These are phyloP conservation scores for Colletotrichum filicis DNA, from an alignment of 2,329 filamentous ascomycete genomes.

Conservation along the genomic window DNA sequence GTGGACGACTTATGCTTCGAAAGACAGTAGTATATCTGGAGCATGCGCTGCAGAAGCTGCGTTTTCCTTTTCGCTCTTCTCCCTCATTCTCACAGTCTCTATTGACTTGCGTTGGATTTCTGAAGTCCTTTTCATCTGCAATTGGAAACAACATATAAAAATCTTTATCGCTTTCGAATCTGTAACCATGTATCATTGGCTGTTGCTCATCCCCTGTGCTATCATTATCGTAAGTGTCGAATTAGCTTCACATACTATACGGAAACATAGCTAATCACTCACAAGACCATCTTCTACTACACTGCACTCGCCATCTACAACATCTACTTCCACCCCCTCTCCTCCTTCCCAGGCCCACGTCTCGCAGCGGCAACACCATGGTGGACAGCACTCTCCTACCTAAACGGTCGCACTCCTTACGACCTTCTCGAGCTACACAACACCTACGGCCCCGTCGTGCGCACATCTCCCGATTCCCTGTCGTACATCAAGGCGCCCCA, in stretches of 20 bases:
- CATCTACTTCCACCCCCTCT: constrained; percentile 46
- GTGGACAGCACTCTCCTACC: constrained; percentile 12
- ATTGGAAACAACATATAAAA: no score
- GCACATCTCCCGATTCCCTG: constrained; percentile 57
- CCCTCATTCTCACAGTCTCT: background rate
- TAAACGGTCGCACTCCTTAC: constrained; percentile 36
- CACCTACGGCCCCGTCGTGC: constrained; percentile 56
- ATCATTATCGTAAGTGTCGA: background rate
- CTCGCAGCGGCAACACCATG: constrained; percentile 11
- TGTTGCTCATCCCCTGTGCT: background rate
- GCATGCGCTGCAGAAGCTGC: background rate
- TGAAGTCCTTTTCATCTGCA: background rate
- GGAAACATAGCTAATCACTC: no score
- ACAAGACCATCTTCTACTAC: background rate
- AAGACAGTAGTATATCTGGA: background rate
- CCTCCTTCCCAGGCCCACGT: constrained; percentile 42
- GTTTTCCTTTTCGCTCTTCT: background rate
- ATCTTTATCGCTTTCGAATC: background rate
- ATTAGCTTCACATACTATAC: accelerated
- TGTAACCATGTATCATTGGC: accelerated
- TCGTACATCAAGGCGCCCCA: constrained; percentile 49
- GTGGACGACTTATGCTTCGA: background rate
- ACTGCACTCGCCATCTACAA: constrained; percentile 39
- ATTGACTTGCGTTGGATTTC: background rate
- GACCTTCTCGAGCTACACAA: constrained; percentile 46